These are phyloP conservation scores for Arthrinium puccinioides DNA, from an alignment of 2,329 filamentous ascomycete genomes.

Conservation along the genomic window DNA sequence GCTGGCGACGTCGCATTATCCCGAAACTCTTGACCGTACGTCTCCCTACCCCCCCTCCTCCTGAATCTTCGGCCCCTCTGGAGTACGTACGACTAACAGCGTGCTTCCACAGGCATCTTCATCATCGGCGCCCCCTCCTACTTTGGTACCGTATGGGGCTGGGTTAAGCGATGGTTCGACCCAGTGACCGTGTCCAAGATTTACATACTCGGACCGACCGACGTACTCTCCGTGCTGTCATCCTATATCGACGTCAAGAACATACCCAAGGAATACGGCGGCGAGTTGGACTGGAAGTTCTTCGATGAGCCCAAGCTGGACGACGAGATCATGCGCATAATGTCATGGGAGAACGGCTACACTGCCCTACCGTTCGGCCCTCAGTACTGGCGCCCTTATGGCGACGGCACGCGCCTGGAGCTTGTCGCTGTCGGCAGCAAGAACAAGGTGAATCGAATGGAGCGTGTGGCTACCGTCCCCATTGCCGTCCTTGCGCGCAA, in stretches of 20 bases:
- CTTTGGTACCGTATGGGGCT: constrained; percentile 90
- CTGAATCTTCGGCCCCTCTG: neutral
- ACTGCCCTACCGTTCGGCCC: constrained; percentile 50
- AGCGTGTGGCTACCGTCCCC: constrained; percentile 44
- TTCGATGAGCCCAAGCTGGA: constrained; percentile 63
- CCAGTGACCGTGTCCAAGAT: constrained; percentile 94
- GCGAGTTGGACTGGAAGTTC: constrained; percentile 75
- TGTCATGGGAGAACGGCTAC: constrained; percentile 45
- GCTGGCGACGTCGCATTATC: constrained; percentile 88
- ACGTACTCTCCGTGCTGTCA: constrained; percentile 70
- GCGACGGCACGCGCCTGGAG: constrained; percentile 33
- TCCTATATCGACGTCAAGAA: constrained; percentile 75
- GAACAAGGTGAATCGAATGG: constrained; percentile 34
- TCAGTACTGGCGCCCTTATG: constrained; percentile 46
- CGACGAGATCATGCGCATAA: constrained; percentile 26
- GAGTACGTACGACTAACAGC: neutral
- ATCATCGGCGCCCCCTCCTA: constrained; percentile 86
- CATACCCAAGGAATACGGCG: constrained; percentile 86
- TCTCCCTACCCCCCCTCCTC: no score
- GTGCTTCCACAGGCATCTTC: constrained; percentile 30
- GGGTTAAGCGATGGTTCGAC: constrained; percentile 94
- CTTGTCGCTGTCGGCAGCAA: constrained; percentile 46
- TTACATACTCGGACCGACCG: constrained; percentile 70
- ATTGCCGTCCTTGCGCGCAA: constrained; percentile 29
- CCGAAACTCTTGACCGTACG: constrained; percentile 82